Evolutionary conservation across 2,329 filamentous ascomycete species (phyloP).

Genomic region (Epichloe coenophiala): DNA sequence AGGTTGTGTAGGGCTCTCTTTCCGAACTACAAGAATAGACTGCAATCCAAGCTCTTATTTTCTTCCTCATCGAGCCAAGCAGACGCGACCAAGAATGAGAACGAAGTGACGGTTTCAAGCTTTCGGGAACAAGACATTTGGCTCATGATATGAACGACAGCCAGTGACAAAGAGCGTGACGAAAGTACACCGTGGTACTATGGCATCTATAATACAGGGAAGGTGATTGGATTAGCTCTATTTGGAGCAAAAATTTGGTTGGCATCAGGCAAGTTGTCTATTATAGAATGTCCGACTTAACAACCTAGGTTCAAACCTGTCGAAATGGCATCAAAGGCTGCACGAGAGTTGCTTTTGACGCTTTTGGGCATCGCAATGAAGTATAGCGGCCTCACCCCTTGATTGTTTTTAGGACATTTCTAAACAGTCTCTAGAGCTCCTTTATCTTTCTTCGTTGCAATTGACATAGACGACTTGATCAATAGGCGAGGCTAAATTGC

Average conservation of each 20-base stretch:
- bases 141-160: background rate
- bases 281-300: background rate
- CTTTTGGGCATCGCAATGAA: background rate
- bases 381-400: background rate
- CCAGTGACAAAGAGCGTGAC: no score
- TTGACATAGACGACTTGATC: background rate
- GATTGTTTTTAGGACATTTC: background rate
- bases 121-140: background rate
- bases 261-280: background rate
- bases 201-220: background rate
- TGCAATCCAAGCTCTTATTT: no score
- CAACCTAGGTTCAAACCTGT: constrained; percentile 1
- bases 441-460: constrained; percentile 1
- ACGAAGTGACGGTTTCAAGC: no score
- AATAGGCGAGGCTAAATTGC: background rate
- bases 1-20: no score
- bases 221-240: background rate
- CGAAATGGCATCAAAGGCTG: background rate
- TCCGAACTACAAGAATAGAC: no score
- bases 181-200: background rate
- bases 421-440: background rate
- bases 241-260: constrained; percentile 1
- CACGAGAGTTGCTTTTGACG: background rate
- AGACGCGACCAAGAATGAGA: no score
- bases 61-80: no score